phyloP scores from a whole-genome alignment of 179 eudicot genomes.

The Silene coronaria region DNA sequence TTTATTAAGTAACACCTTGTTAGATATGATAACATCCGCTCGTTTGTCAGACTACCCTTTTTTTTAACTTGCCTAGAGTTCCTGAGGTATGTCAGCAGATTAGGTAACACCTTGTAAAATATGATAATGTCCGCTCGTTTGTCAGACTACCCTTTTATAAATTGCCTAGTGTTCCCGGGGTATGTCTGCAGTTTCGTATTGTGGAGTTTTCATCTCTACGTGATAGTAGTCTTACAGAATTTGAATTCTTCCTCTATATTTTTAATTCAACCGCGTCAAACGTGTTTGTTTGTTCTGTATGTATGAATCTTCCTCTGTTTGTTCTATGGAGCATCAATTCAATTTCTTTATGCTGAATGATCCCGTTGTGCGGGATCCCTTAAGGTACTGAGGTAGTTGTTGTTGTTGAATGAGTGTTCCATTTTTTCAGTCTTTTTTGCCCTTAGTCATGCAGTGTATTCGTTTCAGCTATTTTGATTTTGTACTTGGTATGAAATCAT shows the following conservation, averaged over 20 bases:
- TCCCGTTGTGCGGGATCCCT: too few species aligned
- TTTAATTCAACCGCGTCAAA: too few species aligned
- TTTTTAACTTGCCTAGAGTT: neutral
- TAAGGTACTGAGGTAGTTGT: too few species aligned
- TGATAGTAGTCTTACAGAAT: neutral
- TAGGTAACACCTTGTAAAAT: slow-evolving; percentile 3
- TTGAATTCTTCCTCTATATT: too few species aligned
- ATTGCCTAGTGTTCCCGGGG: neutral
- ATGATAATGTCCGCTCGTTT: neutral
- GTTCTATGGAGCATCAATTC: neutral
- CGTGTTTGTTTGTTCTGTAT: neutral
- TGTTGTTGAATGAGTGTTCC: neutral
- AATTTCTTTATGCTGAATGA: too few species aligned
- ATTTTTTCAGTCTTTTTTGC: neutral
- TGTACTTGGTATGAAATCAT: neutral
- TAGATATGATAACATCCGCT: neutral
- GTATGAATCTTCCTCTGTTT: neutral
- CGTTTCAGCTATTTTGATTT: neutral
- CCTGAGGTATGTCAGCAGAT: too few species aligned
- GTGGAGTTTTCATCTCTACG: neutral
- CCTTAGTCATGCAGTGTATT: neutral
- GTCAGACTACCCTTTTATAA: neutral
- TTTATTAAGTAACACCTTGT: neutral
- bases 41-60: neutral
- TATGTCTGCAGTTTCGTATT: neutral